Evolutionary conservation across 1,284 basidiomycete genomes (phyloP), one percentile per base, ranked within the genome.

Genomic region (Rhodotorula sp.): DNA sequence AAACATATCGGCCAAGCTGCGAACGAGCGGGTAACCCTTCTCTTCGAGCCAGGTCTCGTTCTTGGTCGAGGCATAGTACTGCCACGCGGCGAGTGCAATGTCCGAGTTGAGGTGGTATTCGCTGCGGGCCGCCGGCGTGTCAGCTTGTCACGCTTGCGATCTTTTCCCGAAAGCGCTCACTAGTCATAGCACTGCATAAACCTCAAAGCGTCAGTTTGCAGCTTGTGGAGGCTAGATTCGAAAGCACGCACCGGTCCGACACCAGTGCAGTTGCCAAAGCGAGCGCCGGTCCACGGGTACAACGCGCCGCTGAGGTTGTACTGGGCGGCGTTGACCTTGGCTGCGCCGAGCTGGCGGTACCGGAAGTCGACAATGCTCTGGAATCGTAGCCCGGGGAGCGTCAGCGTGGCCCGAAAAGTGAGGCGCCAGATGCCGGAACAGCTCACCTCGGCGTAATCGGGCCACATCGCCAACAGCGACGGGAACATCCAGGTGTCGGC

Each of bases 81-180:
- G 69, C 59, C 72, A 74, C 0, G 70, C 62, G 7, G 72, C 74
- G 33, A 79, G 65, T 0, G 72, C 71, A 33, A 78, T 75, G 66
- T 77, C 78, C 65, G 69, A 71, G 66, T 77, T 76, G 45, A 78
- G 68, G 56, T 79, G 78, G 58, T 78, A 78, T 49, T 79, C 76
- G 67, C 60, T 61, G 60, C 30, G 24, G 0, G n/a, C 18, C n/a
- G 12, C 3, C 12, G 2, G 46, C 12, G 29, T 3, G 64, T 62
- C 42, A 57, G 30, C 51, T 56, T 14, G 44, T 7, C 18, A 18
- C 17, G 18, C 8, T 10, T 29, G 0, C 17, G 48, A 26, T 7
- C 26, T 6, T 33, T 18, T 15, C 44, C 20, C 3, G n/a, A 22
- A 24, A n/a, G 14, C 1, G 10, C 37, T 42, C 10, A 54, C 53